A percentile compares a stretch with the other conserved stretches of the same genome.
Evolutionary conservation across 1,284 basidiomycete genomes (phyloP).

Genomic region (Tausonia pullulans): DNA sequence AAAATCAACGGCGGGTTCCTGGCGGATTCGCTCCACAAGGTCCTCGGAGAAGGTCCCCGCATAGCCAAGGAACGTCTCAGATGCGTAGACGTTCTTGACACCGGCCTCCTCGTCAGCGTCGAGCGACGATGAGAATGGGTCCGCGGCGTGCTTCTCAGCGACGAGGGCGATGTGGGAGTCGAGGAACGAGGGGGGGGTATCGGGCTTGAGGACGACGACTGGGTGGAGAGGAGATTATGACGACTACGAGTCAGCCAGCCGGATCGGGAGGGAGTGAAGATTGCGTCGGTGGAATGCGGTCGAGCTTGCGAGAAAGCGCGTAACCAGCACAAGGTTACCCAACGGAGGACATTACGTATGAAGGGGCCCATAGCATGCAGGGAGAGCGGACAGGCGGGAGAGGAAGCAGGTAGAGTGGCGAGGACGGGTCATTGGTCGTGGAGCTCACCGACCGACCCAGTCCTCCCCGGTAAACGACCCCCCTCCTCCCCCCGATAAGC

Average conservation of each 20-base stretch:
- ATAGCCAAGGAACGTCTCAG: constrained; percentile 53
- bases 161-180: constrained; percentile 11
- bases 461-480: too few species aligned
- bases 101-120: constrained; percentile 43
- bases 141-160: constrained; percentile 1
- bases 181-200: constrained; percentile 1
- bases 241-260: constrained; percentile 22
- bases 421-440: too few species aligned
- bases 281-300: constrained; percentile 21
- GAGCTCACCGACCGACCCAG: too few species aligned
- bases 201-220: constrained; percentile 16
- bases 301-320: constrained; percentile 33
- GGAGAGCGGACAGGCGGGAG: background rate
- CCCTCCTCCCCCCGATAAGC: too few species aligned
- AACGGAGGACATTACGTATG: constrained; percentile 23
- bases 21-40: constrained; percentile 67
- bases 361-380: constrained; percentile 23
- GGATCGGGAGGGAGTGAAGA: constrained; percentile 31
- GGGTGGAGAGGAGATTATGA: background rate
- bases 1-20: constrained; percentile 81
- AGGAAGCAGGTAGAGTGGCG: background rate
- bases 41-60: constrained; percentile 68
- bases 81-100: constrained; percentile 57
- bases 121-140: constrained; percentile 27
- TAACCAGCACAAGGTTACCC: constrained; percentile 20